Percentiles rank a stretch among this genome's conserved stretches.
These are phyloP conservation scores for Penicillium cataractarum DNA, from an alignment of 495 filamentous ascomycete species.

Conservation along the genomic window DNA sequence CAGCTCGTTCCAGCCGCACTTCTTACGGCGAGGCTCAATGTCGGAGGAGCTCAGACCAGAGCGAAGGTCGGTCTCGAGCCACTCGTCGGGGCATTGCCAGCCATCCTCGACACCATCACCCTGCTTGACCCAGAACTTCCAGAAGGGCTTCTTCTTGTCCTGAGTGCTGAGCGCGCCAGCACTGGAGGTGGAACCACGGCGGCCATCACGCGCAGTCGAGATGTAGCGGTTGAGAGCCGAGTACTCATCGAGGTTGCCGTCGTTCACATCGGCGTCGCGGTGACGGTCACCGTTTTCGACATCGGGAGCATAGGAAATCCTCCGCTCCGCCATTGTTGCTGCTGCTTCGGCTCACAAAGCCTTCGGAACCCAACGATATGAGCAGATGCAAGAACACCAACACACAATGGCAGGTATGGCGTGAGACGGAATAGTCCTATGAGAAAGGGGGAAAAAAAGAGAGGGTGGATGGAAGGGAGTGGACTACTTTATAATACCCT, in stretches of 20 bases:
- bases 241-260: conserved; percentile 53
- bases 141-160: conserved; percentile 58
- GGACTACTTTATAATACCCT: conserved; percentile 42
- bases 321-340: conserved; percentile 57
- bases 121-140: conserved; percentile 57
- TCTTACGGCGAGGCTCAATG: conserved; percentile 67
- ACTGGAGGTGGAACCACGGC: conserved; percentile 58
- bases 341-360: conserved; percentile 51
- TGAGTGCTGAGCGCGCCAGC: conserved; percentile 47
- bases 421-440: conserved; percentile 53
- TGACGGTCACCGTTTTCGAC: conserved; percentile 54
- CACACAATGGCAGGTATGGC: conserved; percentile 44
- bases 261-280: conserved; percentile 33
- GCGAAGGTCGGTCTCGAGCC: conserved; percentile 72
- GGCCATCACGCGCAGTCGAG: conserved; percentile 64
- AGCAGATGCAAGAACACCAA: conserved; percentile 45
- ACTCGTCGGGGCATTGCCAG: conserved; percentile 68
- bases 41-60: conserved; percentile 60
- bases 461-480: conserved; percentile 30
- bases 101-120: conserved; percentile 37
- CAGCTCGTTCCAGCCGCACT: conserved; percentile 75
- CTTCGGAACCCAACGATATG: conserved; percentile 47
- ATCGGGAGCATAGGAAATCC: conserved; percentile 58
- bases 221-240: conserved; percentile 65
- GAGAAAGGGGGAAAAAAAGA: conserved; percentile 27